Percentiles rank a stretch among this genome's conserved stretches.
These are phyloP conservation scores for Kodamaea leandrae DNA, from an alignment of 805 yeast species.

Conservation along the genomic window DNA sequence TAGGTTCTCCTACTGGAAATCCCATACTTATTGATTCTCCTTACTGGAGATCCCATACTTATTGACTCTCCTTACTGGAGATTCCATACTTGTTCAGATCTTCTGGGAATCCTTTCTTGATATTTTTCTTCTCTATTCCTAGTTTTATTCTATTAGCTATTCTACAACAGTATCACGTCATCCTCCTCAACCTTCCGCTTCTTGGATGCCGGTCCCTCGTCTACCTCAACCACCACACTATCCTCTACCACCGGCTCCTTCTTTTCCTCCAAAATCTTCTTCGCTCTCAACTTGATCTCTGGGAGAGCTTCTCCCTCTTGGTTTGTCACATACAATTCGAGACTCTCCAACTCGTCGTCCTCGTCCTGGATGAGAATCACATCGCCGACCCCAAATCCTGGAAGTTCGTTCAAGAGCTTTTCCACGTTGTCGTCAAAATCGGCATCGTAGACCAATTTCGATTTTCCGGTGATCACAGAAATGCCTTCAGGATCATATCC, in stretches of 20 bases:
- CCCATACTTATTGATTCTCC: too few species aligned
- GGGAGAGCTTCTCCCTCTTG: conserved; percentile 14
- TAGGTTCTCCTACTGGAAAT: too few species aligned
- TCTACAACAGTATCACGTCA: neutral
- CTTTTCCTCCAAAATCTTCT: conserved; percentile 7
- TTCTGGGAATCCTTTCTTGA: too few species aligned
- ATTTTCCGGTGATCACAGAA: conserved; percentile 56
- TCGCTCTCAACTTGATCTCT: conserved; percentile 16
- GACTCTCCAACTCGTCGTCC: conserved; percentile 58
- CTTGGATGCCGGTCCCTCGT: conserved; percentile 12
- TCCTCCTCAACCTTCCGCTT: conserved; percentile 13
- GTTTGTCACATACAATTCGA: conserved; percentile 55
- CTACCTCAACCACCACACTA: conserved; percentile 13
- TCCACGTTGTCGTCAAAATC: conserved; percentile 81
- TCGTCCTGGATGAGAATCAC: conserved; percentile 77
- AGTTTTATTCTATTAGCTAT: too few species aligned
- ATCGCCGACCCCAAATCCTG: conserved; percentile 61
- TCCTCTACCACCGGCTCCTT: conserved; percentile 9
- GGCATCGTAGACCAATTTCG: conserved; percentile 70
- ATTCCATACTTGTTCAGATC: too few species aligned
- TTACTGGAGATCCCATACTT: too few species aligned
- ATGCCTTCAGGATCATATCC: conserved; percentile 50
- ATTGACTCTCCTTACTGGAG: too few species aligned
- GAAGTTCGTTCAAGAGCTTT: conserved; percentile 42
- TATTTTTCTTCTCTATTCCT: too few species aligned